Base-by-base conservation (phyloP, 1,284 basidiomycete genomes). In the Agroathelia rolfsii region DNA sequence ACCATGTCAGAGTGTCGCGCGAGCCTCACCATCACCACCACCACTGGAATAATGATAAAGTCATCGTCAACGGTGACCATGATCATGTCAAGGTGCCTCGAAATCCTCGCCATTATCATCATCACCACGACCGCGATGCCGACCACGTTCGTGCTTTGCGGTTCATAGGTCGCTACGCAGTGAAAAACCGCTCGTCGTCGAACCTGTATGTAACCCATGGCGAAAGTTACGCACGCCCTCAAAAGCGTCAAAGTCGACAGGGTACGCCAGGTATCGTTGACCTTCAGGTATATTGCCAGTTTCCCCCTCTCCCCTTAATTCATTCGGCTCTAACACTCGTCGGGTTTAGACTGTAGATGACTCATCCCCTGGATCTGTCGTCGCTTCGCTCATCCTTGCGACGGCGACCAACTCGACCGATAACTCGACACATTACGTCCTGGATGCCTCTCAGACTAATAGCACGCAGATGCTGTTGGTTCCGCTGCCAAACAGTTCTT, bases 391-490 rank as follows among this genome's bases (percentile, higher is more conserved):
- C 6, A 49, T 60, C 2, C 46, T 72, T 26, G 61, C 64, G 14
- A 43, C 53, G 1, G 45, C 49, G n/a, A 24, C 44, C 6, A 30
- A 35, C 10, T 38, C 44, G 17, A 36, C 41, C n/a, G n/a, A n/a
- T 13, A 39, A 38, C n/a, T 32, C 53, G 1, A 48, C 58, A 35
- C 50, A 58, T 13, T 70, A 69, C 43, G 55, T 65, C 14, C 51
- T 80, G 31, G 68, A 69, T 41, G 77, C 74, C 4, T 76, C 76
- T 1, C 57, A 64, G 30, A 54, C 55, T 13, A 64, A 70, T 32
- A 53, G 53, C 31, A 77, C 76, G 1, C 59, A 62, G 43, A 58
- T 79, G 41, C 65, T 58, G 44, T 56, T 76, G 32, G 59, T 70
- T 33, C 45, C 59, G 2, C 35, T 39, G n/a, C n/a, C 2, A n/a